Percentiles rank a stretch among this genome's conserved stretches.
Evolutionary conservation across 345 rosid species (phyloP).

Genomic region (Citrus reticulata): DNA sequence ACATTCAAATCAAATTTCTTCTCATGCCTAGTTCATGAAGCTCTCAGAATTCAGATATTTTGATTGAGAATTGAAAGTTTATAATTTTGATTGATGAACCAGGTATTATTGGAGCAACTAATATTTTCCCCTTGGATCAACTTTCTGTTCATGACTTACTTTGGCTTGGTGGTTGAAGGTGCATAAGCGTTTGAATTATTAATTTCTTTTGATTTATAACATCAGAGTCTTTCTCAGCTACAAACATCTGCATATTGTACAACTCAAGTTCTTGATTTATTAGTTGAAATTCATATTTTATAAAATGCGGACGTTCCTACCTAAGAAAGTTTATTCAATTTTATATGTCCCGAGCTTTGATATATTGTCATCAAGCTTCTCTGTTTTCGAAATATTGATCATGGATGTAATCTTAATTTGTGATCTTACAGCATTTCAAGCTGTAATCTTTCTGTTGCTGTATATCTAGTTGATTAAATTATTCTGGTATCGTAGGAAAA

Average conservation of each 20-base stretch:
- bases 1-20: not conserved
- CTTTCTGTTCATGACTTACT: constrained; percentile 75
- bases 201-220: not conserved
- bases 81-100: not conserved
- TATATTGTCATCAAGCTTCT: not conserved
- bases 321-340: too few species aligned
- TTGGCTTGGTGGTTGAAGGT: constrained; percentile 91
- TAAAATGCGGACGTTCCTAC: too few species aligned
- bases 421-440: not conserved
- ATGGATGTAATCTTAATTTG: not conserved
- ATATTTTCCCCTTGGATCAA: constrained; percentile 85
- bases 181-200: not conserved
- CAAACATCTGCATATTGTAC: not conserved
- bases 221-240: not conserved
- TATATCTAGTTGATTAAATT: too few species aligned
- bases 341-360: not conserved
- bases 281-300: too few species aligned
- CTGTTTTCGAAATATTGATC: not conserved
- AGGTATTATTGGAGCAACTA: constrained; percentile 86
- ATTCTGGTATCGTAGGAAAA: constrained; percentile 46
- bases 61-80: not conserved
- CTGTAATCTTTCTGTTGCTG: not conserved
- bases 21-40: not conserved
- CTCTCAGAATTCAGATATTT: not conserved
- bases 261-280: too few species aligned